Percentiles rank a stretch among this genome's conserved stretches.
Evolutionary conservation across 352 stramenopile species (phyloP).

Genomic region (Globisporangium viniferum): DNA sequence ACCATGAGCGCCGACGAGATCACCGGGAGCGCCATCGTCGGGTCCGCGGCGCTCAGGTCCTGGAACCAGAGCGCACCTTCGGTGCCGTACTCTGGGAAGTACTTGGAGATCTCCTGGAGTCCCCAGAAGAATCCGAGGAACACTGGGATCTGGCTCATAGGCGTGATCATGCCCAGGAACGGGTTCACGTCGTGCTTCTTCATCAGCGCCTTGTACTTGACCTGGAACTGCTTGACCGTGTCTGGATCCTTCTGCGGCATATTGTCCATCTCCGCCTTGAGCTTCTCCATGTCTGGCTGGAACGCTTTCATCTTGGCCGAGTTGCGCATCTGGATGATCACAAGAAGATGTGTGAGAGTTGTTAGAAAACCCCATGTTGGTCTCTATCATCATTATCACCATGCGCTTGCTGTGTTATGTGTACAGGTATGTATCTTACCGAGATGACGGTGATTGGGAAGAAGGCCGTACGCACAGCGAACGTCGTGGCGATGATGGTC

Average conservation of each 20-base stretch:
- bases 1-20: conserved; percentile 80
- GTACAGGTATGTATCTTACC: conserved; percentile 28
- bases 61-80: conserved; percentile 81
- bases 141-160: conserved; percentile 73
- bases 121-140: conserved; percentile 88
- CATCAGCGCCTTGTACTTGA: conserved; percentile 77
- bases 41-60: conserved; percentile 75
- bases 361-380: background rate
- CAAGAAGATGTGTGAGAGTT: background rate
- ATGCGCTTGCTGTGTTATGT: background rate
- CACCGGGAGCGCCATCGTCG: conserved; percentile 70
- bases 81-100: conserved; percentile 71
- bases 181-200: conserved; percentile 82
- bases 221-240: conserved; percentile 56
- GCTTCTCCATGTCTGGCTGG: conserved; percentile 82
- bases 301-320: conserved; percentile 81
- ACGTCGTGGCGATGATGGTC: conserved; percentile 81
- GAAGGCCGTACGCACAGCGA: conserved; percentile 66
- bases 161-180: conserved; percentile 67
- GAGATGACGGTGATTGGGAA: conserved; percentile 79
- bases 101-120: conserved; percentile 73
- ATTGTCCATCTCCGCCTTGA: conserved; percentile 62
- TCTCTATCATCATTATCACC: background rate
- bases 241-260: conserved; percentile 44
- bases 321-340: conserved; percentile 60